phyloP scores from a whole-genome alignment of 805 yeast genomes.

The Geotrichum ghanense region DNA sequence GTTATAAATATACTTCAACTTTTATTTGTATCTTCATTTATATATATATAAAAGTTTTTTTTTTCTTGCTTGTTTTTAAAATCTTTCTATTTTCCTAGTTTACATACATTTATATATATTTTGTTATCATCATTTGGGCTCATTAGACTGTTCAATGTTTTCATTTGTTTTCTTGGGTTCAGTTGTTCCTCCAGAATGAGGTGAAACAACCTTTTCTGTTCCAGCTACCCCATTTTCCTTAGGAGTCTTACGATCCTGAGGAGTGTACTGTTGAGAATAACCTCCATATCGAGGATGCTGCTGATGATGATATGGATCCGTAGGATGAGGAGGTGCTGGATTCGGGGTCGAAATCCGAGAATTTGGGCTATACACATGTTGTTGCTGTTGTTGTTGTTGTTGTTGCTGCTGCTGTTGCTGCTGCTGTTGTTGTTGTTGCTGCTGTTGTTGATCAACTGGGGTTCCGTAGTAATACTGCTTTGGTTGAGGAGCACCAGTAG shows the following conservation, averaged over 20 bases:
- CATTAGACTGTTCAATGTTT: background rate
- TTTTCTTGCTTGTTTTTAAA: no score
- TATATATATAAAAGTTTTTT: no score
- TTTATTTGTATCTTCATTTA: no score
- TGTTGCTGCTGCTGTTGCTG: conserved; percentile 4
- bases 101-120: no score
- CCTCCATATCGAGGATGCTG: background rate
- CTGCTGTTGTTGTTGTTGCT: conserved; percentile 9
- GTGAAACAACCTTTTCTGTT: background rate
- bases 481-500: conserved; percentile 3
- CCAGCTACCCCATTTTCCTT: background rate
- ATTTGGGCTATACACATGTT: background rate
- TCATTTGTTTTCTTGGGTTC: background rate
- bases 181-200: background rate
- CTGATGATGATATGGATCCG: background rate
- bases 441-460: conserved; percentile 7
- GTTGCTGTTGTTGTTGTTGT: conserved; percentile 5
- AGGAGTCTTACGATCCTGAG: background rate
- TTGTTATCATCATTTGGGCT: no score
- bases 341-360: conserved; percentile 1
- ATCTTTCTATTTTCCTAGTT: no score
- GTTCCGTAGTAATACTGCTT: conserved; percentile 5
- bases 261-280: background rate
- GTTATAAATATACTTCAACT: no score
- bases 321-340: conserved; percentile 1